A percentile compares a stretch with the other conserved stretches of the same genome.
These are phyloP conservation scores for Phytopythium boreale DNA, from an alignment of 352 stramenopile species.

Conservation along the genomic window DNA sequence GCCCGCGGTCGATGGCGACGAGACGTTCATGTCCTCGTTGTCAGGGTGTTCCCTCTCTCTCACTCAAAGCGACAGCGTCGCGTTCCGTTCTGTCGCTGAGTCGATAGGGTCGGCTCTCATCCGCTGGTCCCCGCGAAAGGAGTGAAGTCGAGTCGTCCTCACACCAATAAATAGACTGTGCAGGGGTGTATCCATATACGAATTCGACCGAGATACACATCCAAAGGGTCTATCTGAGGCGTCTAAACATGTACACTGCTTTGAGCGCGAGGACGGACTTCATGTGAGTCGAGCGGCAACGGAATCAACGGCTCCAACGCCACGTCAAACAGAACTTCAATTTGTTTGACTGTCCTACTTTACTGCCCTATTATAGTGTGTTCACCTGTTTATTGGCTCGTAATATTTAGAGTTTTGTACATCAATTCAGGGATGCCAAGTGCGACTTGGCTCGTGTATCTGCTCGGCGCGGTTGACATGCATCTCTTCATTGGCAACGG, in stretches of 20 bases:
- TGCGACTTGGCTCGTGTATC: not conserved
- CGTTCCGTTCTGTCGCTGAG: not conserved
- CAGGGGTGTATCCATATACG: not conserved
- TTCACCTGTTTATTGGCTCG: no score
- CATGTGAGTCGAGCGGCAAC: no score
- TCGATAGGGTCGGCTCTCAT: not conserved
- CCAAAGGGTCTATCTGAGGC: not conserved
- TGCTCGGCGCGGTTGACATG: slow-evolving; percentile 2
- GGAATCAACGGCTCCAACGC: no score
- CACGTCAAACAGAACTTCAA: not conserved
- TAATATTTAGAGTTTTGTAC: not conserved
- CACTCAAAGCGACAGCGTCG: not conserved
- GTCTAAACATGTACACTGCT: not conserved
- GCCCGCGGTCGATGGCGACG: not conserved
- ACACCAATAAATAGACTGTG: not conserved
- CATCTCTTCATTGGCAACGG: slow-evolving; percentile 1
- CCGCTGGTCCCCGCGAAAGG: not conserved
- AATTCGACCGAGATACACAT: not conserved
- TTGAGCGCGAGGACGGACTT: no score
- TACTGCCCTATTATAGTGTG: no score
- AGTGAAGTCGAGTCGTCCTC: not conserved
- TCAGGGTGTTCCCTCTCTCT: not conserved
- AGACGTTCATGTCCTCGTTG: not conserved
- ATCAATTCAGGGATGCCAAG: not conserved
- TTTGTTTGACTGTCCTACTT: not conserved